Conservation (phyloP, 495 filamentous ascomycete genomes). For the Cercophora scortea region DNA sequence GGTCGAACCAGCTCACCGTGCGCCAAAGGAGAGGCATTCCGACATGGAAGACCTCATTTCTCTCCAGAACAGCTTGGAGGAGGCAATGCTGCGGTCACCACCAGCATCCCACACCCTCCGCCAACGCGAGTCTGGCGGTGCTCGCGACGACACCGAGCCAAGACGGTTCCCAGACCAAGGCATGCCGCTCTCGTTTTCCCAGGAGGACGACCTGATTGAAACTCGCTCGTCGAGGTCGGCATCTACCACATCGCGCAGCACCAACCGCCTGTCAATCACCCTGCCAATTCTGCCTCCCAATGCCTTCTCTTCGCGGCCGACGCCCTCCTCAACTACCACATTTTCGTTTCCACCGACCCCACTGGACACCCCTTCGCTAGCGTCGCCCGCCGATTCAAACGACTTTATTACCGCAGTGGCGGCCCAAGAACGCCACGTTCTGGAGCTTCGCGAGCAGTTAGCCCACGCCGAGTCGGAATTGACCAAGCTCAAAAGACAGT, state of each 20-base stretch:
- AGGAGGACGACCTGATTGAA: constrained; percentile 16
- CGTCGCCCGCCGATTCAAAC: constrained; percentile 57
- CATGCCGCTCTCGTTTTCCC: constrained; percentile 13
- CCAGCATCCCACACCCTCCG: constrained; percentile 4
- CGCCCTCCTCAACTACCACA: constrained; percentile 30
- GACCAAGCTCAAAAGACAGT: constrained; percentile 68
- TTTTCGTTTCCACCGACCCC: constrained; percentile 41
- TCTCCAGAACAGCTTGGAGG: constrained; percentile 22
- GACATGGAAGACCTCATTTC: constrained; percentile 19
- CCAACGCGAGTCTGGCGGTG: neutral
- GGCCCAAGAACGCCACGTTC: constrained; percentile 83
- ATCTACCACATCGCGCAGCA: constrained; percentile 50
- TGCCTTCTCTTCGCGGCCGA: constrained; percentile 32
- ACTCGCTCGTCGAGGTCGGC: constrained; percentile 47
- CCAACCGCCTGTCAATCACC: constrained; percentile 72
- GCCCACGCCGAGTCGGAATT: constrained; percentile 72
- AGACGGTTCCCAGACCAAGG: constrained; percentile 14
- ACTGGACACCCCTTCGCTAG: constrained; percentile 28
- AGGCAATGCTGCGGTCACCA: constrained; percentile 13
- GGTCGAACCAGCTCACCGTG: constrained; percentile 3
- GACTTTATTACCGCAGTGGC: constrained; percentile 84
- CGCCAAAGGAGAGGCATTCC: neutral
- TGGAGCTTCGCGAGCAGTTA: constrained; percentile 88
- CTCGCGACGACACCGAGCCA: constrained; percentile 12
- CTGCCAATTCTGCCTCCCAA: constrained; percentile 55